Conservation (phyloP, 148 eudicot genomes). For the Vaccinium vitisidaea region DNA sequence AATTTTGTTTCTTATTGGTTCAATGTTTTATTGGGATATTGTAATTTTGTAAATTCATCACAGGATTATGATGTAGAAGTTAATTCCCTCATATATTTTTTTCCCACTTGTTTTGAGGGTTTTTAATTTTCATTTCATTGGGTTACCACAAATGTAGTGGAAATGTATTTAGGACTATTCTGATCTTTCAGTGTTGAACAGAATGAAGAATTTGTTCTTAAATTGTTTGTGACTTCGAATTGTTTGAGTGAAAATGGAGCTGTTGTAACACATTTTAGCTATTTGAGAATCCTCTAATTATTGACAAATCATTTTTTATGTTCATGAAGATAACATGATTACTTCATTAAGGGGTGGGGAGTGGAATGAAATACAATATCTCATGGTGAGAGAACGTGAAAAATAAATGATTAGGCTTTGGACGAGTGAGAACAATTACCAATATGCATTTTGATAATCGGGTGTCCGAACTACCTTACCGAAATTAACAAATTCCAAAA, state of each 20-base stretch:
- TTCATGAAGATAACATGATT: no score
- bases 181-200: neutral
- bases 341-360: no score
- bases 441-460: neutral
- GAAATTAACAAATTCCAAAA: neutral
- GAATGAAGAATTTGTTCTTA: neutral
- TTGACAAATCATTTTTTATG: neutral
- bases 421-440: neutral
- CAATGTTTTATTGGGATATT: neutral
- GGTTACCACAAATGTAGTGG: neutral
- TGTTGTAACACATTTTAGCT: neutral
- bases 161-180: neutral
- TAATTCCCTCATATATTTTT: neutral
- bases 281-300: neutral
- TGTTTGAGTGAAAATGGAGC: neutral
- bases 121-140: neutral
- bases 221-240: neutral
- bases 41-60: conserved; percentile 14
- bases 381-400: neutral
- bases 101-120: neutral
- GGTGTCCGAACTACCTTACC: neutral
- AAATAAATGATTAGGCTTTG: neutral
- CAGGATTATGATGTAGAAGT: neutral
- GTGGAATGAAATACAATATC: no score
- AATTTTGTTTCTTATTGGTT: conserved; percentile 8